Evolutionary conservation across 2,329 filamentous ascomycete species (phyloP), one percentile per base, ranked within the genome.

Genomic region (Westerdykella aurantiaca): DNA sequence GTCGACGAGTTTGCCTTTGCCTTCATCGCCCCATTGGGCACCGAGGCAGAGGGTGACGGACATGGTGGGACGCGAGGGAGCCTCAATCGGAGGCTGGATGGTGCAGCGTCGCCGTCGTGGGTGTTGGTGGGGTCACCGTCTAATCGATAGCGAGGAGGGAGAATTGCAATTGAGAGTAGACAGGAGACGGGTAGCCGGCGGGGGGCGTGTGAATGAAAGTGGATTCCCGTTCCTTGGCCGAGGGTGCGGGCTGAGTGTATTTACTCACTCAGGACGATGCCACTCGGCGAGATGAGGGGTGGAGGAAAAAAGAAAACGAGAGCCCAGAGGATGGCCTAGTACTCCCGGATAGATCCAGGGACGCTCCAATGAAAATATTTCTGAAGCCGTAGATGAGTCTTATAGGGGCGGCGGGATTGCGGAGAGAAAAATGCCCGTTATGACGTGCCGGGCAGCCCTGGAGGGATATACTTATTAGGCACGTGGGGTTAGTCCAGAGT

Each of bases 11-110:
- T 81, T 81, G 50, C 78, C 78, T 63, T 80, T 79, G 55, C 64
- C 74, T 68, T 79, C 76, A 61, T 79, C 72, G 67, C 78, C 79
- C 73, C 77, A 82, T 67, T 81, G 78, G 57, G 75, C 71, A 47
- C 79, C 79, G 52, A 81, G 72, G 52, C 80, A 75, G 47, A 80
- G 73, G 37, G 77, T 80, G 44, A 76, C 75, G 68, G 74, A 73
- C 64, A 69, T 68, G 41, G 52, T 57, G 39, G 44, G 39, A 37
- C 13, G 33, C n/a, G 29, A 12, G 29, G 21, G 17, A 37, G 6
- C 16, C 13, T 34, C 13, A 17, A 34, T n/a, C 16, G 33, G 12
- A 6, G 13, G 33, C 33, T 5, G 16, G 33, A 17, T 34, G 6
- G 33, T 34, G 13, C n/a, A n/a, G n/a, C n/a, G n/a, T n/a, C n/a